Evolutionary conservation across 352 stramenopile genomes (phyloP), one percentile per base, ranked within the genome.

Genomic region (Globisporangium orthogonon): DNA sequence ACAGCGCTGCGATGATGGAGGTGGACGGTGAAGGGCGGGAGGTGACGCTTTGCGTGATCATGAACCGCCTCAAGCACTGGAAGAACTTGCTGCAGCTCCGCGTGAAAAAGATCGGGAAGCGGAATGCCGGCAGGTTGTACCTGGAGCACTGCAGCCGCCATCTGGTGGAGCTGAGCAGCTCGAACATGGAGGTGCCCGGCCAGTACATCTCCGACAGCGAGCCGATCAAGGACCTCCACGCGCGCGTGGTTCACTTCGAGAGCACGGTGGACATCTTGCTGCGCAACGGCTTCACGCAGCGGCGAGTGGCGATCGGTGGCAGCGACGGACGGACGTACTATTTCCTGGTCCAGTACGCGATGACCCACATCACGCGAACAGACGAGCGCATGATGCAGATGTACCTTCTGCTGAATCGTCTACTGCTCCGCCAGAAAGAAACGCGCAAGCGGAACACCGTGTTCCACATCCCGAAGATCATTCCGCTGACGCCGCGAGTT

Each of bases 361-460:
- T 95, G 78, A 95, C 91, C 23, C 87, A 97, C 71, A 92, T 95
- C 52, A 97, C 91, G 23, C 86, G 88, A 43, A 96, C 86, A n/a
- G 90, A 97, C 68, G 89, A 97, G 67, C 82, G 91, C n/a, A 94
- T 97, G 74, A 93, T 94, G 72, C 91, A 97, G 56, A 91, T 97
- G 84, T 94, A 97, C 65, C 60, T 94, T 50, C 67, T 97, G 61
- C 65, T 97, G 39, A 96, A 96, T 60, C 78, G 86, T 15, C 58
- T 97, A 45, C 58, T 97, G 7, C 58, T 86, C 39, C 83, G 83
- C 10, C 83, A 97, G 70, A 91, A 95, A 59, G 81, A 96, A 62
- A 94, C 89, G 11, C 83, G 89, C 50, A 86, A 90, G 35, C 83
- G 87, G 44, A 91, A 96, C 62, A 77, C 92, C 4, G 72, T 88